Percentiles rank a stretch among this genome's conserved stretches.
Conservation (phyloP, 495 filamentous ascomycete species). For the Podospora appendiculata region DNA sequence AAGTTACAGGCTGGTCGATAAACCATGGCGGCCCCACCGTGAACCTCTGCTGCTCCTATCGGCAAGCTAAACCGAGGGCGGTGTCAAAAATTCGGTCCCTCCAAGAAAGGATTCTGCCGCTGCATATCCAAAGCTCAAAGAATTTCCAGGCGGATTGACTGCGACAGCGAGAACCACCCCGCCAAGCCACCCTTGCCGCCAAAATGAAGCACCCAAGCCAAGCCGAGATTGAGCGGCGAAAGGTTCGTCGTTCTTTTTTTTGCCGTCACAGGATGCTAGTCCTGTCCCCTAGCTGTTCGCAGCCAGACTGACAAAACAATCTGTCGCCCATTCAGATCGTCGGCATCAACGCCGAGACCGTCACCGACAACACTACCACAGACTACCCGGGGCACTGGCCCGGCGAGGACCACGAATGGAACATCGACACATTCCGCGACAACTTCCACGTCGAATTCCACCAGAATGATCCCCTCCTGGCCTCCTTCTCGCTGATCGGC, state of each 20-base stretch:
- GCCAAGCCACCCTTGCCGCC: background rate
- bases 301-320: no score
- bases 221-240: conserved; percentile 33
- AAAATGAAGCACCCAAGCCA: conserved; percentile 23
- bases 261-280: background rate
- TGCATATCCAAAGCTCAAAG: background rate
- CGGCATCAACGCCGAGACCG: conserved; percentile 77
- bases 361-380: conserved; percentile 78
- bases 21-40: no score
- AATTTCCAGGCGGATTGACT: background rate
- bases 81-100: conserved; percentile 16
- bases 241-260: conserved; percentile 19
- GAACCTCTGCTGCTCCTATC: no score
- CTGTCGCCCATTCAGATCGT: conserved; percentile 51
- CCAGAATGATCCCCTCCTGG: conserved; percentile 63
- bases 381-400: conserved; percentile 89
- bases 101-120: conserved; percentile 28
- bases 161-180: background rate
- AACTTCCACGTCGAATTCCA: conserved; percentile 73
- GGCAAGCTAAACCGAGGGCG: conserved; percentile 9
- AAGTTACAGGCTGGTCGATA: no score
- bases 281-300: conserved; percentile 1
- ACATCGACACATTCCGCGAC: conserved; percentile 62
- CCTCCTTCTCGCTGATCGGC: conserved; percentile 85
- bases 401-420: conserved; percentile 85